phyloP scores from a whole-genome alignment of 768 basidiomycete genomes.

The Kwoniella sp. region DNA sequence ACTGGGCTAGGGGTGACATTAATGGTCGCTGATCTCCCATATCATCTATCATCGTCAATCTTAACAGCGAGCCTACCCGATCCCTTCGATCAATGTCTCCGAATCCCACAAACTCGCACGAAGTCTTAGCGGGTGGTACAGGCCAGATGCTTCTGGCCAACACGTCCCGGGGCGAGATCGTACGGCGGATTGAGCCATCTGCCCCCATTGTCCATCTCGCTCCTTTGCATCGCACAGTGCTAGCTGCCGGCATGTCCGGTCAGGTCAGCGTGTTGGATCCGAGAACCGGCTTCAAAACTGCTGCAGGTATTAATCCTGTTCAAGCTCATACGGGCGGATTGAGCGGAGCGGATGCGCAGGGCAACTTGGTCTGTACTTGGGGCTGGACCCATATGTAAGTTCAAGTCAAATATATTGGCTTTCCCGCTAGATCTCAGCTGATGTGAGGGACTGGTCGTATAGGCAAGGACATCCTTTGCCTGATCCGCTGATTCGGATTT shows the following conservation, averaged over 20 bases:
- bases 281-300: conserved; percentile 38
- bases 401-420: conserved; percentile 11
- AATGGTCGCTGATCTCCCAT: too few species aligned
- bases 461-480: conserved; percentile 86
- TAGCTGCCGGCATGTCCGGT: conserved; percentile 39
- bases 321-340: conserved; percentile 81
- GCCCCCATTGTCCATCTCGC: conserved; percentile 37
- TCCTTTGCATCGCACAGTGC: conserved; percentile 36
- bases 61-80: conserved; percentile 33
- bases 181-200: conserved; percentile 34
- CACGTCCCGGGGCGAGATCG: conserved; percentile 48
- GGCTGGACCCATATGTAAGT: conserved; percentile 80
- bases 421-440: too few species aligned
- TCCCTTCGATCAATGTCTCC: conserved; percentile 45
- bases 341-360: conserved; percentile 75
- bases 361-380: conserved; percentile 80
- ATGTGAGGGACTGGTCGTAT: not conserved
- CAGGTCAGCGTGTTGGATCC: conserved; percentile 49
- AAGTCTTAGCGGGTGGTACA: conserved; percentile 52
- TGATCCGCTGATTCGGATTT: conserved; percentile 90
- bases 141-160: conserved; percentile 58
- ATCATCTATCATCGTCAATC: too few species aligned
- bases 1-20: too few species aligned
- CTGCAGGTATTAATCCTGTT: conserved; percentile 56
- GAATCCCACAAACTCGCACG: conserved; percentile 53